Conservation (phyloP, 306 rosid species). For the Acacia melanoxylon region DNA sequence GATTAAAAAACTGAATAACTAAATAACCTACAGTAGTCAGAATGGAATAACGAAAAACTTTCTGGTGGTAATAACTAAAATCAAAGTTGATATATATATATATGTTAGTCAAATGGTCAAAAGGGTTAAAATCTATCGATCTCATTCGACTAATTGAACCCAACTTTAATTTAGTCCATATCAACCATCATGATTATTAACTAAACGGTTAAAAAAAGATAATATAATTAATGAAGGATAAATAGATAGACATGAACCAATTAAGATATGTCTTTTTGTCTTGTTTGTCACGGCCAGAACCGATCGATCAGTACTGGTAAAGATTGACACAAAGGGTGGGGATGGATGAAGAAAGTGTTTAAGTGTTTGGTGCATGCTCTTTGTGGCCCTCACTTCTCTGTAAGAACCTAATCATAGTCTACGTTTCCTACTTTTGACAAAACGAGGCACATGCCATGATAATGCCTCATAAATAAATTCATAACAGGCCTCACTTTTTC, state of each 20-base stretch:
- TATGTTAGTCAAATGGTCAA: constrained; percentile 13
- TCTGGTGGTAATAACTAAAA: neutral
- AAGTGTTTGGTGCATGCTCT: constrained; percentile 22
- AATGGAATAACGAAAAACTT: neutral
- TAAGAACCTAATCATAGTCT: constrained; percentile 36
- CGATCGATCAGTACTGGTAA: neutral
- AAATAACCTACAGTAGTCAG: neutral
- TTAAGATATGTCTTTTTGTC: neutral
- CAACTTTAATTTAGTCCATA: constrained; percentile 7
- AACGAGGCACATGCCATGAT: constrained; percentile 44
- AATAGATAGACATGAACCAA: constrained; percentile 35
- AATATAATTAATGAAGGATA: constrained; percentile 8
- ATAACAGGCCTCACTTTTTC: constrained; percentile 5
- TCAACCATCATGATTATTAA: neutral
- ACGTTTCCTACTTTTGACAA: constrained; percentile 47
- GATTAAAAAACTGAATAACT: too few relatives aligned
- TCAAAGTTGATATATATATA: neutral
- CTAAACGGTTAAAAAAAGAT: neutral
- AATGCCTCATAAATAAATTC: constrained; percentile 49
- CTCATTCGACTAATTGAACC: neutral
- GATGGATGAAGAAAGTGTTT: neutral
- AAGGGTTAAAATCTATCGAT: constrained; percentile 3
- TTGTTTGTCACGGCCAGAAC: constrained; percentile 10
- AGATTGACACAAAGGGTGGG: neutral
- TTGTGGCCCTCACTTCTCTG: constrained; percentile 39